These are phyloP conservation scores for Ampelocalamus luodianensis DNA, from an alignment of 176 grass and related monocot species.

Conservation along the genomic window DNA sequence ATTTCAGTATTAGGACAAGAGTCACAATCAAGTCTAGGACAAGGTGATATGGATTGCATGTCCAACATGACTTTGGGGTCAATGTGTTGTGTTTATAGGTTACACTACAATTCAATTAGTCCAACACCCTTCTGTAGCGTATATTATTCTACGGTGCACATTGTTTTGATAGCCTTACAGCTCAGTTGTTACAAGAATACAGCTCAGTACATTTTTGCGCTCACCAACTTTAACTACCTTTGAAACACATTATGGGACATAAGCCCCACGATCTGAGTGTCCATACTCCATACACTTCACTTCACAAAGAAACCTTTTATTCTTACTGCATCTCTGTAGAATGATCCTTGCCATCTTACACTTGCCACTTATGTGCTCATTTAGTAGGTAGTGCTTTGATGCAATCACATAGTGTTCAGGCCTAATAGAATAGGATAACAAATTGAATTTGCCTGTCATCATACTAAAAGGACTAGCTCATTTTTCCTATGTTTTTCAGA, in stretches of 20 bases:
- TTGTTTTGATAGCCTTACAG: background rate
- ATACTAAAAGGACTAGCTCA: background rate
- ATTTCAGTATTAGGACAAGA: background rate
- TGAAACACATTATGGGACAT: background rate
- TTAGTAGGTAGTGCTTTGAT: background rate
- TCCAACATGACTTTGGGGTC: background rate
- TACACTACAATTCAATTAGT: background rate
- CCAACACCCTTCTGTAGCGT: background rate
- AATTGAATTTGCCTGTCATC: background rate
- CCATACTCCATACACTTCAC: background rate
- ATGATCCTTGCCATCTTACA: background rate
- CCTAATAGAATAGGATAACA: background rate
- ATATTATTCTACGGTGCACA: background rate
- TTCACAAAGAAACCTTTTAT: background rate
- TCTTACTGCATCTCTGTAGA: slow-evolving; percentile 1
- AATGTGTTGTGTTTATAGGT: background rate
- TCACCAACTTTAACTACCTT: background rate
- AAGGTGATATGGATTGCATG: background rate
- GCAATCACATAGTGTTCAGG: background rate
- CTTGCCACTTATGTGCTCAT: background rate
- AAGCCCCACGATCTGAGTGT: background rate
- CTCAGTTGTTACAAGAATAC: background rate
- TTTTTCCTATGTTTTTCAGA: background rate
- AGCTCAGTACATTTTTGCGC: background rate
- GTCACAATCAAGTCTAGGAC: background rate